These are phyloP conservation scores for Pilobolus umbonatus DNA, from an alignment of 192 early-diverging fungal genomes.

Conservation along the genomic window DNA sequence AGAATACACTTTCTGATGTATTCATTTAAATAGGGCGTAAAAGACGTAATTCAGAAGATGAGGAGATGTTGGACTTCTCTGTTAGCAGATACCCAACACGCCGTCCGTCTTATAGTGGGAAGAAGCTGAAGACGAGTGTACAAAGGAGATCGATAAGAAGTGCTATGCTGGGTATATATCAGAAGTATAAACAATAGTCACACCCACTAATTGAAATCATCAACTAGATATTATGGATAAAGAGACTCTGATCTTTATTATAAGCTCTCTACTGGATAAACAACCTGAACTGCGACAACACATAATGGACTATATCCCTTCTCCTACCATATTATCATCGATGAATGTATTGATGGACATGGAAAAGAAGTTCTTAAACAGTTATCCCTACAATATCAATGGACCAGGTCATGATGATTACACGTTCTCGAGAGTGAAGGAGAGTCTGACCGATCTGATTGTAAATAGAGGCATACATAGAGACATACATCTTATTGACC, in stretches of 20 bases:
- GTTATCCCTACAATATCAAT: slow-evolving; percentile 84
- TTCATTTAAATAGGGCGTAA: slow-evolving; percentile 23
- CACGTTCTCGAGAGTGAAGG: slow-evolving; percentile 80
- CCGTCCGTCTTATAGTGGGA: slow-evolving; percentile 7
- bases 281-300: slow-evolving; percentile 67
- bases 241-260: slow-evolving; percentile 64
- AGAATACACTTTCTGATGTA: not conserved
- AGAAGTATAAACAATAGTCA: not conserved
- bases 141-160: slow-evolving; percentile 14
- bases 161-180: slow-evolving; percentile 10
- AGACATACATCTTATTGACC: not conserved
- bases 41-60: slow-evolving; percentile 32
- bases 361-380: slow-evolving; percentile 65
- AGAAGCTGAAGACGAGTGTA: slow-evolving; percentile 14
- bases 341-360: slow-evolving; percentile 57
- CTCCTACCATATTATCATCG: slow-evolving; percentile 79
- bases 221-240: slow-evolving; percentile 54
- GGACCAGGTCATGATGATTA: slow-evolving; percentile 82
- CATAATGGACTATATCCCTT: slow-evolving; percentile 74
- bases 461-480: slow-evolving; percentile 25
- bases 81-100: slow-evolving; percentile 12
- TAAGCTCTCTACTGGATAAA: slow-evolving; percentile 64
- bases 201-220: not conserved
- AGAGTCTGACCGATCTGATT: slow-evolving; percentile 65
- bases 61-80: slow-evolving; percentile 30